Base-by-base conservation (phyloP, 2,329 filamentous ascomycete genomes). In the Akanthomyces dipterigenus region DNA sequence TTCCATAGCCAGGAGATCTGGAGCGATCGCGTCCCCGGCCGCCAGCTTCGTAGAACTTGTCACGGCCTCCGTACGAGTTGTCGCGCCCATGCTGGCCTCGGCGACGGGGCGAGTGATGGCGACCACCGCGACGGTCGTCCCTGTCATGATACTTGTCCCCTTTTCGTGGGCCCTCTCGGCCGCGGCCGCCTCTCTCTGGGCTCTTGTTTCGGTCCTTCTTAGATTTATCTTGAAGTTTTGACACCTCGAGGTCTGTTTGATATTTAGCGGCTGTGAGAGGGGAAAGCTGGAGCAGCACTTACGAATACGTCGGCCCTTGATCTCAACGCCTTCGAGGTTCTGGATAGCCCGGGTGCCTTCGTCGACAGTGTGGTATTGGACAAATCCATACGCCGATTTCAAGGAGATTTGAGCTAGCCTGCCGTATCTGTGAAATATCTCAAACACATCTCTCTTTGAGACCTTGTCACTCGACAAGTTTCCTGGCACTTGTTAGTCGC, bases 371-470 rank as follows among this genome's bases (percentile, higher is more conserved):
- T 96, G 82, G 66, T 96, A 99, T 72, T 98, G 95, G 40, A 98
- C 92, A 71, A 98, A 99, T 1, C 95, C 95, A 74, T 96, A 98
- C 1, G 93, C 93, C 66, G 95, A 92, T 74, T 98, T 98, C 68
- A 98, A 91, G 1, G 92, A 96, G 63, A 98, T 95, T 72, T 99
- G 95, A 2, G 93, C 93, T 51, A 99, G 80, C 64, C 88, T 88
- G 59, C 95, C 95, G 71, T 91, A 93, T 62, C 82, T 83, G 70
- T 92, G 87, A 71, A 99, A 98, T 20, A 93, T 82, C 70, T 96
- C 89, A 75, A 96, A 98, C 9, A 98, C 86, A 74, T 98, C 93
- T 66, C 89, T 86, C 75, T 98, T 98, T 7, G 91, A 95, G 16
- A 96, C 93, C 70, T 93, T 88, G 72, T 98, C 93, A 58, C 90